Evolutionary conservation across 192 early-diverging fungal species (phyloP).

Genomic region (Funneliformis geosporum): DNA sequence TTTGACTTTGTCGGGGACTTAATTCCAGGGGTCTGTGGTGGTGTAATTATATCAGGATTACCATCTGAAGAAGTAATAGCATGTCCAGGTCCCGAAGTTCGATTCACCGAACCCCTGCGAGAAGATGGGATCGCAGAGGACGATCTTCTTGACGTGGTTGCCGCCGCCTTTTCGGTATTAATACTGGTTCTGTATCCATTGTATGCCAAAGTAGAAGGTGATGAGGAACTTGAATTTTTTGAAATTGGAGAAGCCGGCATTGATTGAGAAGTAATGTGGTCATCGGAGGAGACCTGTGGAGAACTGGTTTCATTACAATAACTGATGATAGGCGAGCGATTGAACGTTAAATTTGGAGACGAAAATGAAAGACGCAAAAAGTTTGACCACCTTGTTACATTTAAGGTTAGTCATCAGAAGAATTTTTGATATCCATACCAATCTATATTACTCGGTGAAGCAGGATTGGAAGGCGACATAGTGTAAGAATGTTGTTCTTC

Average conservation of each 20-base stretch:
- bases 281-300: no score
- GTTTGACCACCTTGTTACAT: neutral
- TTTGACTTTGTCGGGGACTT: slow-evolving; percentile 20
- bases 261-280: neutral
- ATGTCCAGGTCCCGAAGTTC: slow-evolving; percentile 5
- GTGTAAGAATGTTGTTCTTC: neutral
- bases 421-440: neutral
- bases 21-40: neutral
- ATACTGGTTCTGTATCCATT: neutral
- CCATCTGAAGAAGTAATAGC: neutral
- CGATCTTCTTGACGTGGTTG: neutral
- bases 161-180: neutral
- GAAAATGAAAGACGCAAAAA: slow-evolving; percentile 31
- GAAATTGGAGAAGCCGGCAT: neutral
- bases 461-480: no score
- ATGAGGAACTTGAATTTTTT: neutral
- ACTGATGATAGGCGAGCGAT: no score
- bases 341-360: slow-evolving; percentile 2
- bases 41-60: slow-evolving; percentile 2
- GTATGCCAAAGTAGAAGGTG: neutral
- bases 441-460: neutral
- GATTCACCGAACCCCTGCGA: slow-evolving; percentile 4
- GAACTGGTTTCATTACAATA: neutral
- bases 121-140: slow-evolving; percentile 2
- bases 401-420: neutral